These are phyloP conservation scores for Begonia fuchsioides DNA, from an alignment of 306 rosid species.

Conservation along the genomic window DNA sequence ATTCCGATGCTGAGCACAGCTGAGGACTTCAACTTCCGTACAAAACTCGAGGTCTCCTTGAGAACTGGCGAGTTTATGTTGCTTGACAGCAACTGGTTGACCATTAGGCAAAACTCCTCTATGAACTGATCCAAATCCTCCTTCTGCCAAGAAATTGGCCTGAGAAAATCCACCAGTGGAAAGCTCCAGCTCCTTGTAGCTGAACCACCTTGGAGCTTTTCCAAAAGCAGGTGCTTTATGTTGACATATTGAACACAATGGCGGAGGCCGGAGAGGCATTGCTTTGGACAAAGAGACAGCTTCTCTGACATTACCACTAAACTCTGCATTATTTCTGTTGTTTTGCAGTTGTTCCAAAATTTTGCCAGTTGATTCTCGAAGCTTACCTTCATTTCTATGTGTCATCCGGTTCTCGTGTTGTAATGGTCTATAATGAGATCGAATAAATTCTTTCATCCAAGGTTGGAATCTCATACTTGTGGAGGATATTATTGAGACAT, in stretches of 20 bases:
- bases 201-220: slow-evolving; percentile 90
- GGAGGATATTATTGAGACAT: slow-evolving; percentile 46
- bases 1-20: slow-evolving; percentile 97
- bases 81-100: slow-evolving; percentile 94
- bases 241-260: slow-evolving; percentile 90
- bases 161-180: slow-evolving; percentile 95
- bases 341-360: slow-evolving; percentile 34
- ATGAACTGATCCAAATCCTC: slow-evolving; percentile 95
- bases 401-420: slow-evolving; percentile 33
- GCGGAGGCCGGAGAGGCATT: slow-evolving; percentile 89
- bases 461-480: slow-evolving; percentile 81
- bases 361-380: slow-evolving; percentile 43
- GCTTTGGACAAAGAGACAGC: slow-evolving; percentile 72
- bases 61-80: slow-evolving; percentile 95
- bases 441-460: slow-evolving; percentile 55
- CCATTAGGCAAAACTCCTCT: slow-evolving; percentile 96
- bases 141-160: slow-evolving; percentile 97
- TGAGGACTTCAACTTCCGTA: slow-evolving; percentile 94
- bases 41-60: slow-evolving; percentile 95
- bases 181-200: slow-evolving; percentile 83
- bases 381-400: slow-evolving; percentile 28
- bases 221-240: slow-evolving; percentile 99
- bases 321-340: slow-evolving; percentile 43
- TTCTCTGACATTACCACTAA: slow-evolving; percentile 75
- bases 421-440: slow-evolving; percentile 34